phyloP scores from a whole-genome alignment of 805 yeast genomes.

The Candida insectorum region DNA sequence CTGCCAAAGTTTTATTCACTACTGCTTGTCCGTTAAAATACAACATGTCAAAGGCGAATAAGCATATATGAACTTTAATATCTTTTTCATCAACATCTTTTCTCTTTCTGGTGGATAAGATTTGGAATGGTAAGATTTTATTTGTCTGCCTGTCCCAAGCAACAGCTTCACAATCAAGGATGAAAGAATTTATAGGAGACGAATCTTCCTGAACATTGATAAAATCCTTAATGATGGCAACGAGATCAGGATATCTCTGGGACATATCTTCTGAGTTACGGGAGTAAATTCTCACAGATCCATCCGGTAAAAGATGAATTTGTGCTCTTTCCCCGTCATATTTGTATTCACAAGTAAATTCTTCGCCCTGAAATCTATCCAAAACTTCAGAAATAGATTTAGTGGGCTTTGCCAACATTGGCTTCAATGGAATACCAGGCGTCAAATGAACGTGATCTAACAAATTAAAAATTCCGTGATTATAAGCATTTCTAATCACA shows the following conservation, averaged over 20 bases:
- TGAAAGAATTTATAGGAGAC: constrained; percentile 43
- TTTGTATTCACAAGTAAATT: constrained; percentile 93
- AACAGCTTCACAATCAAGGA: constrained; percentile 94
- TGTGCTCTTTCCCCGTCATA: constrained; percentile 99
- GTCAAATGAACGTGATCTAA: constrained; percentile 67
- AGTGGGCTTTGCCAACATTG: constrained; percentile 98
- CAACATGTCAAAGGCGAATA: constrained; percentile 87
- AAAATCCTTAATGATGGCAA: constrained; percentile 63
- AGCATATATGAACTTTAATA: constrained; percentile 85
- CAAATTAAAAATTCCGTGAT: constrained; percentile 65
- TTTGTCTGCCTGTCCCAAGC: constrained; percentile 84
- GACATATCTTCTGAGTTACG: constrained; percentile 98
- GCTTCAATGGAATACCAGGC: constrained; percentile 94
- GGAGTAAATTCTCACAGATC: constrained; percentile 75
- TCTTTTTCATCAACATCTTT: constrained; percentile 87
- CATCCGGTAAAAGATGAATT: constrained; percentile 68
- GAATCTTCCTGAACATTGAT: constrained; percentile 28
- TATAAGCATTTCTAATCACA: constrained; percentile 61
- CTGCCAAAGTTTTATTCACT: constrained; percentile 62
- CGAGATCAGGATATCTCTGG: constrained; percentile 87
- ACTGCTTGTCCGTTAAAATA: constrained; percentile 71
- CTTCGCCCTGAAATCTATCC: constrained; percentile 79
- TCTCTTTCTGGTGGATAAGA: constrained; percentile 87
- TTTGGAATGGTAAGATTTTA: constrained; percentile 92
- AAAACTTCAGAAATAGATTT: constrained; percentile 89